phyloP scores from a whole-genome alignment of 2,329 filamentous ascomycete species.

The Chalara sp. region DNA sequence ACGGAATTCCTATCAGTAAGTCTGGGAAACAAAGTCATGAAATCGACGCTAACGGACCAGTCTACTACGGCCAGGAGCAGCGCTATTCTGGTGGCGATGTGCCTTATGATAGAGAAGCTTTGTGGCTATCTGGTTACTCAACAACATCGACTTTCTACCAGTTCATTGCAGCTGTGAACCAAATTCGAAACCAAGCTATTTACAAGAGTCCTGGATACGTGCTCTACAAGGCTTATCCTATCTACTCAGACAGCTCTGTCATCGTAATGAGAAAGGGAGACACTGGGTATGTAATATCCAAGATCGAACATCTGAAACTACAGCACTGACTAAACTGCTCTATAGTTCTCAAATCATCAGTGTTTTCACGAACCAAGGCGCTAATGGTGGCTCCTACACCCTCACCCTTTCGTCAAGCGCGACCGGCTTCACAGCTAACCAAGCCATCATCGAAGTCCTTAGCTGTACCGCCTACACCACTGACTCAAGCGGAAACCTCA shows the following conservation, averaged over 20 bases:
- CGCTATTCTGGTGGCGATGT: slow-evolving; percentile 34
- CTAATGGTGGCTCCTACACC: slow-evolving; percentile 24
- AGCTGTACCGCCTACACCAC: slow-evolving; percentile 37
- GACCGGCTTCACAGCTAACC: slow-evolving; percentile 31
- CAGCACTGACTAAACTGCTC: neutral
- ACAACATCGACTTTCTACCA: slow-evolving; percentile 33
- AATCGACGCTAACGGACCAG: neutral
- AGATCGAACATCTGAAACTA: too few relatives aligned
- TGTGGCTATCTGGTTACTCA: slow-evolving; percentile 35
- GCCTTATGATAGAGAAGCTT: slow-evolving; percentile 37
- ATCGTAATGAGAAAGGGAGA: slow-evolving; percentile 24
- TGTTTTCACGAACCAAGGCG: slow-evolving; percentile 35
- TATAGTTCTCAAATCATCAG: slow-evolving; percentile 19
- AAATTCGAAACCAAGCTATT: slow-evolving; percentile 21
- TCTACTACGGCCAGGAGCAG: slow-evolving; percentile 50
- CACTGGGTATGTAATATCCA: too few relatives aligned
- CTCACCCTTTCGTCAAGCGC: slow-evolving; percentile 29
- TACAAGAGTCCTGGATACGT: slow-evolving; percentile 16
- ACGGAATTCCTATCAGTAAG: slow-evolving; percentile 41
- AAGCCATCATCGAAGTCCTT: slow-evolving; percentile 35
- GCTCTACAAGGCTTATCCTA: slow-evolving; percentile 19
- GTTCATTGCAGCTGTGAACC: slow-evolving; percentile 27
- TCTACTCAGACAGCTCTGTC: slow-evolving; percentile 19
- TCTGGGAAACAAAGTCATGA: slow-evolving; percentile 6
- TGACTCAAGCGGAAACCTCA: slow-evolving; percentile 35